Evolutionary conservation across 164 flowering plant genomes (phyloP).

Genomic region (Buxus sempervirens): DNA sequence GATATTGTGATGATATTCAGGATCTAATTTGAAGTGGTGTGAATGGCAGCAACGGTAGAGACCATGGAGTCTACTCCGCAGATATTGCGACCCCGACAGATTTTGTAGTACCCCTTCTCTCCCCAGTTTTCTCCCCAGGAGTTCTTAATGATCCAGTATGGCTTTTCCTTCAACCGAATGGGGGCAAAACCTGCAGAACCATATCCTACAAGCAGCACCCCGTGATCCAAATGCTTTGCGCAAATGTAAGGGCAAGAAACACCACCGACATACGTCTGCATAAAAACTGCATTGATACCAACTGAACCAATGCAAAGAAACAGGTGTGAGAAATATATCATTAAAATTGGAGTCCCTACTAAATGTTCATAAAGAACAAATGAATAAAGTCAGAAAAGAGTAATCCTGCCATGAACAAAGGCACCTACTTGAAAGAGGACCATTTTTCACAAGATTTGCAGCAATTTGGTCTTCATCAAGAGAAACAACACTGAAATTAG

Average conservation of each 20-base stretch:
- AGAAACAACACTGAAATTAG: slow-evolving; percentile 92
- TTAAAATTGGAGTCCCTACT: too few species aligned
- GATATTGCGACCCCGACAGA: slow-evolving; percentile 82
- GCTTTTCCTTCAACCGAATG: slow-evolving; percentile 71
- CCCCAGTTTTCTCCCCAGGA: slow-evolving; percentile 96
- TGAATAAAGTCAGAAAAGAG: too few species aligned
- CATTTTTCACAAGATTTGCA: slow-evolving; percentile 90
- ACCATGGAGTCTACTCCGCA: slow-evolving; percentile 98
- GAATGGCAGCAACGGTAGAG: slow-evolving; percentile 70
- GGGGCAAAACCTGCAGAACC: slow-evolving; percentile 76
- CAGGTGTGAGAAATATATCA: too few species aligned
- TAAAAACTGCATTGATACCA: slow-evolving; percentile 84
- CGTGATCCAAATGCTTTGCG: slow-evolving; percentile 65
- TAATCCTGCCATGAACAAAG: neutral
- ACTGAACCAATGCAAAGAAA: slow-evolving; percentile 48
- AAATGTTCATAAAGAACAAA: neutral
- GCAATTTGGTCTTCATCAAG: slow-evolving; percentile 93
- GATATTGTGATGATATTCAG: neutral
- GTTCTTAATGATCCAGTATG: slow-evolving; percentile 94
- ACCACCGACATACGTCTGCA: slow-evolving; percentile 89
- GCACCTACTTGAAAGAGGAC: slow-evolving; percentile 82
- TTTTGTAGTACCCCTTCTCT: slow-evolving; percentile 84
- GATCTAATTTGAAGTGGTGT: slow-evolving; percentile 10
- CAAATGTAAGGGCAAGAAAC: slow-evolving; percentile 94
- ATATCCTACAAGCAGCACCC: slow-evolving; percentile 84